phyloP scores from a whole-genome alignment of 2,329 filamentous ascomycete species.

The Bipolaris bicolor region DNA sequence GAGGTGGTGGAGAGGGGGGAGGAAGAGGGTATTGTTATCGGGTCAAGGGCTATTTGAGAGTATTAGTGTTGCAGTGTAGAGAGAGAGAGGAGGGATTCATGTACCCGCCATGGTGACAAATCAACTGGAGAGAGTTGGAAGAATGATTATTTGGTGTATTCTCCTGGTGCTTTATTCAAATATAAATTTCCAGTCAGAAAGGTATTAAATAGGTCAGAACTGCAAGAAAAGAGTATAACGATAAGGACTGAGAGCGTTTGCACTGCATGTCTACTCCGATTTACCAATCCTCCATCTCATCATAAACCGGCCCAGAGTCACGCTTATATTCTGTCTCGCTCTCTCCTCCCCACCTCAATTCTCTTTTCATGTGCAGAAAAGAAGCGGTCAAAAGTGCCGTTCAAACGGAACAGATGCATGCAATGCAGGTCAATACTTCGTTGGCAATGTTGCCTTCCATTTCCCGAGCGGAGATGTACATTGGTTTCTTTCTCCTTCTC shows the following conservation, averaged over 20 bases:
- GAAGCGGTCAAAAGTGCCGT: conserved; percentile 20
- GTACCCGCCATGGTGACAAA: conserved; percentile 26
- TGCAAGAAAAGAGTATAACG: too few species aligned
- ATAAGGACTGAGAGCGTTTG: too few species aligned
- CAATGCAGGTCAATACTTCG: conserved; percentile 4
- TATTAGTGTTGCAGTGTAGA: conserved; percentile 3
- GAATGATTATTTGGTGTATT: background rate
- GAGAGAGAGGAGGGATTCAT: background rate
- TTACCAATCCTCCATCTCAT: background rate
- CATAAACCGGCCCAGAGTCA: background rate
- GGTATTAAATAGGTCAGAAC: background rate
- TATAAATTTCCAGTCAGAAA: background rate
- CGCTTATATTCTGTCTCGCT: conserved; percentile 7
- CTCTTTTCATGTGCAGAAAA: background rate
- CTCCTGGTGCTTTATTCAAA: background rate
- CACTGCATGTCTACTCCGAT: too few species aligned
- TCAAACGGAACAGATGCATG: conserved; percentile 14
- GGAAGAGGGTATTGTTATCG: conserved; percentile 6
- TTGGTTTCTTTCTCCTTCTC: conserved; percentile 11
- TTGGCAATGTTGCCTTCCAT: conserved; percentile 18
- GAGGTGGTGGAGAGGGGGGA: conserved; percentile 4
- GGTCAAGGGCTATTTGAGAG: conserved; percentile 15
- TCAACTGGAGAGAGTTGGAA: background rate
- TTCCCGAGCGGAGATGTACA: conserved; percentile 18
- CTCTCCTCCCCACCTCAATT: background rate